Conservation (phyloP, 192 early-diverging fungal species). For the Spizellomyces punctatus region DNA sequence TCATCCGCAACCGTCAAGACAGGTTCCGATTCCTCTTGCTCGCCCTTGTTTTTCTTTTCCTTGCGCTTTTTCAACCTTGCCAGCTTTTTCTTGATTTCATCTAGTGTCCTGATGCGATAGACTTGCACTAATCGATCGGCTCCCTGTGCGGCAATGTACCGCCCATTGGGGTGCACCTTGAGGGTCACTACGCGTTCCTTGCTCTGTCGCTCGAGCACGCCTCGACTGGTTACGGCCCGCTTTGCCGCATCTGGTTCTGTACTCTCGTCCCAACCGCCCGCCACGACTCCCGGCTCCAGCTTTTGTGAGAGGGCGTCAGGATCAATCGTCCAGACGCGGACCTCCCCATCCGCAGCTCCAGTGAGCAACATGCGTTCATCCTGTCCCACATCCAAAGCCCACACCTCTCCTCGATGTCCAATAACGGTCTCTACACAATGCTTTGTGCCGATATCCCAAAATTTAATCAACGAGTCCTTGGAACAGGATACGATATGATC, state of each 20-base stretch:
- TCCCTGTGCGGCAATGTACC: constrained; percentile 76
- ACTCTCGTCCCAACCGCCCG: constrained; percentile 33
- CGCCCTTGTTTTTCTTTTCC: constrained; percentile 59
- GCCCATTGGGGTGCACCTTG: constrained; percentile 74
- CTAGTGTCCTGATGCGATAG: constrained; percentile 74
- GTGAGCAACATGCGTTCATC: constrained; percentile 75
- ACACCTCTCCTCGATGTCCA: constrained; percentile 91
- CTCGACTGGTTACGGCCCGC: constrained; percentile 74
- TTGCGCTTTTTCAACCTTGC: constrained; percentile 75
- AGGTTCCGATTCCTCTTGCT: constrained; percentile 26
- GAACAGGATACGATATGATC: constrained; percentile 82
- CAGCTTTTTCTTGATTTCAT: constrained; percentile 85
- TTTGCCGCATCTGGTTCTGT: constrained; percentile 30
- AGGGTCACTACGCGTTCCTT: constrained; percentile 80
- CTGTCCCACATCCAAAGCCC: constrained; percentile 72
- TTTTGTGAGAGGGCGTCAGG: constrained; percentile 58
- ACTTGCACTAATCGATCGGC: constrained; percentile 82
- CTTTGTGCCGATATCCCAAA: constrained; percentile 94
- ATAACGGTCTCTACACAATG: constrained; percentile 95
- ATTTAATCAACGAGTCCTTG: constrained; percentile 94
- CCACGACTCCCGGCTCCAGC: constrained; percentile 47
- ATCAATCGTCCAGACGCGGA: constrained; percentile 89
- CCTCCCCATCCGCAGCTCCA: constrained; percentile 80
- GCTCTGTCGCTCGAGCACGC: constrained; percentile 76
- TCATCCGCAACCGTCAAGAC: constrained; percentile 74